Percentiles rank a stretch among this genome's conserved stretches.
Conservation (phyloP, 2,329 filamentous ascomycete genomes). For the Fusarium neocosmosporiellum region DNA sequence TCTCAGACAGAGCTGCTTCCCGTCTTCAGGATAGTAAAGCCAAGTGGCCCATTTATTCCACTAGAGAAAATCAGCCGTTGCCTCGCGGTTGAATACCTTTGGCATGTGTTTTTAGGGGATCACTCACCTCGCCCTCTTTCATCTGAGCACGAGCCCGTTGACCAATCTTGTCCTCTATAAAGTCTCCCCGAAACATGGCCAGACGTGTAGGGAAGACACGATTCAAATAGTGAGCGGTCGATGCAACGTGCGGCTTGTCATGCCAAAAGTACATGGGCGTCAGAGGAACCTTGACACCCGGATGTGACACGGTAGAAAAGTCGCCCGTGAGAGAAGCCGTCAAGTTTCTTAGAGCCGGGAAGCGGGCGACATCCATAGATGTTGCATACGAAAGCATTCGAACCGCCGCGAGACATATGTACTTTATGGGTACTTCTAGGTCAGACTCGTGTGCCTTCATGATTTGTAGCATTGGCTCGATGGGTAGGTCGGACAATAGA, state of each 20-base stretch:
- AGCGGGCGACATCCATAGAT: constrained; percentile 58
- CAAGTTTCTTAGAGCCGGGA: constrained; percentile 54
- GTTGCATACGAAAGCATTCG: constrained; percentile 63
- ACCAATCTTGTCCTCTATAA: constrained; percentile 68
- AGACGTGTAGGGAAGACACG: constrained; percentile 62
- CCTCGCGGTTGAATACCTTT: accelerated
- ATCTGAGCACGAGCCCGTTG: constrained; percentile 66
- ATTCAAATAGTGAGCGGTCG: constrained; percentile 60
- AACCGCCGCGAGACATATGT: constrained; percentile 64
- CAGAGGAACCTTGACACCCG: constrained; percentile 52
- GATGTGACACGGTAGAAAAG: constrained; percentile 44
- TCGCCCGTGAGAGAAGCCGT: constrained; percentile 56
- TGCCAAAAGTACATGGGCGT: constrained; percentile 70
- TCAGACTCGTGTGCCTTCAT: constrained; percentile 54
- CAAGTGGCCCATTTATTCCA: constrained; percentile 67
- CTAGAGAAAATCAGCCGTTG: constrained; percentile 14
- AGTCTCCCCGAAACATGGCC: constrained; percentile 62
- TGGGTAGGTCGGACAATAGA: constrained; percentile 57
- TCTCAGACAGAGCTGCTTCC: constrained; percentile 57
- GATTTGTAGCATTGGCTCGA: constrained; percentile 56
- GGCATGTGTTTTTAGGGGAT: accelerated
- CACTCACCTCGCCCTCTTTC: constrained; percentile 58
- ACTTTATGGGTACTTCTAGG: constrained; percentile 56
- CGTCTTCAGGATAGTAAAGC: constrained; percentile 64
- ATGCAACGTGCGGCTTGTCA: constrained; percentile 66